These are phyloP conservation scores for Artemisia argyi DNA, from an alignment of 129 eudicot species.

Conservation along the genomic window DNA sequence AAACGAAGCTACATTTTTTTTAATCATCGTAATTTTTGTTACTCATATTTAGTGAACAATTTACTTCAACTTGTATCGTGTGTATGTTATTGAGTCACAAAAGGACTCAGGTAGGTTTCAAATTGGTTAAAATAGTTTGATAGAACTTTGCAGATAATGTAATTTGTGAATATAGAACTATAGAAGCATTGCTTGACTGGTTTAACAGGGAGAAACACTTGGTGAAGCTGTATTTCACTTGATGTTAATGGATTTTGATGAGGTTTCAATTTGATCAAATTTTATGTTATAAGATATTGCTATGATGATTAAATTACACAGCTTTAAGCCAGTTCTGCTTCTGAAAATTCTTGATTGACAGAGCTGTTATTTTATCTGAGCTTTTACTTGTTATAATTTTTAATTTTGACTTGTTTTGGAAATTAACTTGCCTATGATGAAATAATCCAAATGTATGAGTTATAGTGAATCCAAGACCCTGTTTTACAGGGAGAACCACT, in stretches of 20 bases:
- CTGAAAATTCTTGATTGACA: conserved; percentile 83
- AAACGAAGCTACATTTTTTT: no score
- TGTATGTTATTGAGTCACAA: no score
- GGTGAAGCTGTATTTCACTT: no score
- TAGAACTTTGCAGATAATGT: no score
- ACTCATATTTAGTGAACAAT: no score
- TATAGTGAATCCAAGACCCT: conserved; percentile 22
- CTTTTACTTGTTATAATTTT: conserved; percentile 3
- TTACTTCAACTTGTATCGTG: no score
- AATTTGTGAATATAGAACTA: no score
- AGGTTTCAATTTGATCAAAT: neutral
- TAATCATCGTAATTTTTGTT: no score
- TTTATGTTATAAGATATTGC: neutral
- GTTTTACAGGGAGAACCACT: conserved; percentile 15
- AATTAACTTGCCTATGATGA: neutral
- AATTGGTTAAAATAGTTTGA: no score
- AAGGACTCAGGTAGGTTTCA: no score
- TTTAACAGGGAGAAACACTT: no score
- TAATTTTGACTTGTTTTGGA: neutral
- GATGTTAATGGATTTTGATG: neutral
- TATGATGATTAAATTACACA: conserved; percentile 39
- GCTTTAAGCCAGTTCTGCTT: conserved; percentile 99
- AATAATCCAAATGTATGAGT: neutral
- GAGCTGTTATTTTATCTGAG: conserved; percentile 77
- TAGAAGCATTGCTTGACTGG: no score